These are phyloP conservation scores for Linnemannia exigua DNA, from an alignment of 192 early-diverging fungal species.

Conservation along the genomic window DNA sequence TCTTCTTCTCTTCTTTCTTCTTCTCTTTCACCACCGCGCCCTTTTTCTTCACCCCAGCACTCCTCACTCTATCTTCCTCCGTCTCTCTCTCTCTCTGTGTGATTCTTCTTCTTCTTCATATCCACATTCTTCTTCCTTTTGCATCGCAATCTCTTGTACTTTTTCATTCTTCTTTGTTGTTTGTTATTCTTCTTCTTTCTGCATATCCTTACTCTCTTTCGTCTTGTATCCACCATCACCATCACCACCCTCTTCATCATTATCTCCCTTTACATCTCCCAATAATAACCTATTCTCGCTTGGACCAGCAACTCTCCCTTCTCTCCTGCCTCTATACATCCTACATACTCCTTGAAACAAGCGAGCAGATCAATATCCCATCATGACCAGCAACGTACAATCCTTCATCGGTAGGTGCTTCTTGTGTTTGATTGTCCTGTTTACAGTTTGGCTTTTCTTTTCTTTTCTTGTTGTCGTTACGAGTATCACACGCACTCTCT, in stretches of 20 bases:
- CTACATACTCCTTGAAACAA: not conserved
- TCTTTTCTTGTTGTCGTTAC: not conserved
- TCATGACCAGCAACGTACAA: constrained; percentile 45
- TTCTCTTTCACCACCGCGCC: not conserved
- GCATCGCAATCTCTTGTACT: constrained; percentile 3
- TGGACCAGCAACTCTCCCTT: not conserved
- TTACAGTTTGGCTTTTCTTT: not conserved
- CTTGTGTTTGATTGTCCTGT: not conserved
- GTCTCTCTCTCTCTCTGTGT: not conserved
- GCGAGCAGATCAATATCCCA: not conserved
- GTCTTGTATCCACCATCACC: not conserved
- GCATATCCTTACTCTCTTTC: not conserved
- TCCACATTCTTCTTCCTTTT: not conserved
- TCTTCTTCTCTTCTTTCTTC: not conserved
- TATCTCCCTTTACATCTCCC: not conserved
- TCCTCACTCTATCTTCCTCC: not conserved
- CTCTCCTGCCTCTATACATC: not conserved
- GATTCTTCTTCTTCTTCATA: not conserved
- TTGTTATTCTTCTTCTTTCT: constrained; percentile 6
- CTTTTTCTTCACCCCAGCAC: not conserved
- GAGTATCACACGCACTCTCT: not conserved
- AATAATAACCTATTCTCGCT: constrained; percentile 5
- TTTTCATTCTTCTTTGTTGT: not conserved
- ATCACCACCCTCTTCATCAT: not conserved
- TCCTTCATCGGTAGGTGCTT: constrained; percentile 45